Percentiles rank a stretch among this genome's conserved stretches.
Evolutionary conservation across 768 basidiomycete genomes (phyloP).

Genomic region (Tylopilus cervinicoccineus): DNA sequence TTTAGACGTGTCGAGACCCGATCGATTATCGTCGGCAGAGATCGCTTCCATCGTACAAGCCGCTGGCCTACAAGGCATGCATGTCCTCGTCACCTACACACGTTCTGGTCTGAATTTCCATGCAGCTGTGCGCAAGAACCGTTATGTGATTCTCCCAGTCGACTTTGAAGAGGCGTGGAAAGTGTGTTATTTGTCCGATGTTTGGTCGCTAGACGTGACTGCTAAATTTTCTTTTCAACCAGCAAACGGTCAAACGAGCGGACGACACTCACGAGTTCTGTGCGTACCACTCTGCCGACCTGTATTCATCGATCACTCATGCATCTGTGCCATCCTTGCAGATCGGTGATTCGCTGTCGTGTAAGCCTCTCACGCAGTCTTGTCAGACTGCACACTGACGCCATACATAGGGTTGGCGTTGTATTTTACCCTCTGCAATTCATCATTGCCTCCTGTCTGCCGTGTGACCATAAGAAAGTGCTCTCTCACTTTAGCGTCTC

Average conservation of each 20-base stretch:
- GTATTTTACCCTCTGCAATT: constrained; percentile 36
- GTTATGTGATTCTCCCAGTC: constrained; percentile 92
- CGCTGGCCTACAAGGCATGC: constrained; percentile 88
- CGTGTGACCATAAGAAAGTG: constrained; percentile 24
- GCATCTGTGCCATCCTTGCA: constrained; percentile 14
- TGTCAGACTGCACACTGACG: constrained; percentile 14
- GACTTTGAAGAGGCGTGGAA: constrained; percentile 99
- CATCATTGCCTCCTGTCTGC: constrained; percentile 11
- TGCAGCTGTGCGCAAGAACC: constrained; percentile 90
- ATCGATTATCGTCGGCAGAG: constrained; percentile 92
- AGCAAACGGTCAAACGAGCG: constrained; percentile 95
- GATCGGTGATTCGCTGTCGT: constrained; percentile 35
- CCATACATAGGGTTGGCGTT: constrained; percentile 25
- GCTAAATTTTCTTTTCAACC: constrained; percentile 32
- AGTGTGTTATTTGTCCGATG: constrained; percentile 64
- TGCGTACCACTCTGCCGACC: constrained; percentile 36
- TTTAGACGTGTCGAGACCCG: constrained; percentile 93
- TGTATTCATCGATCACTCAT: constrained; percentile 6
- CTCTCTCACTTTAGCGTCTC: constrained; percentile 89
- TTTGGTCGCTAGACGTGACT: constrained; percentile 37
- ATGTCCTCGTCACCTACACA: neutral
- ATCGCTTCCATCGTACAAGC: constrained; percentile 95
- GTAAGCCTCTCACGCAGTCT: constrained; percentile 36
- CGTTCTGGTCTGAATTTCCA: constrained; percentile 4
- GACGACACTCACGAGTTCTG: constrained; percentile 99